A percentile compares a stretch with the other conserved stretches of the same genome.
phyloP scores from a whole-genome alignment of 768 basidiomycete species.

The Gloeophyllum trabeum region DNA sequence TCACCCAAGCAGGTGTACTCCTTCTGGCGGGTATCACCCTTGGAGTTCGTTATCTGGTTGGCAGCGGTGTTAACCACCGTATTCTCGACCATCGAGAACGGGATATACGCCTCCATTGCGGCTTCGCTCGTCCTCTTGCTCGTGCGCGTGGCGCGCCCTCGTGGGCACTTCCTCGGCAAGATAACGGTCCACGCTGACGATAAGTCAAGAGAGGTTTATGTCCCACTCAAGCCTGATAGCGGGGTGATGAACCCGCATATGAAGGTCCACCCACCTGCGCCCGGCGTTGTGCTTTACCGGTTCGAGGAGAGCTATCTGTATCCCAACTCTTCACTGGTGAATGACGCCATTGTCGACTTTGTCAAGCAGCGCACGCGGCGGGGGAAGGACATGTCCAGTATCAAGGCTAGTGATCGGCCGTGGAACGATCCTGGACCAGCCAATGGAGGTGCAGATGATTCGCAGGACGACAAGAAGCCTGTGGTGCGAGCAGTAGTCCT shows the following conservation, averaged over 20 bases:
- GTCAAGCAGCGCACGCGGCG: conserved; percentile 70
- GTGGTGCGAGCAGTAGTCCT: conserved; percentile 77
- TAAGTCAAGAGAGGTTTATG: conserved; percentile 61
- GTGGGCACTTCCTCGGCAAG: conserved; percentile 85
- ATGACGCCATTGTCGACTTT: conserved; percentile 66
- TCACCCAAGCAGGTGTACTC: conserved; percentile 73
- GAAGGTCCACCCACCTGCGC: conserved; percentile 65
- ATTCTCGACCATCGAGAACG: conserved; percentile 88
- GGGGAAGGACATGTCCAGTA: conserved; percentile 58
- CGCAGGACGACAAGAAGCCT: conserved; percentile 45
- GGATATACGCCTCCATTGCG: conserved; percentile 81
- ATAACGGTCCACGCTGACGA: conserved; percentile 43
- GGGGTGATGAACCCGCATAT: conserved; percentile 59
- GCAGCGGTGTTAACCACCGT: conserved; percentile 87
- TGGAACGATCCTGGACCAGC: conserved; percentile 92
- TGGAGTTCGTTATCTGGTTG: conserved; percentile 84
- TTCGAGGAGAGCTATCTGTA: conserved; percentile 86
- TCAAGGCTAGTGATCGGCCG: conserved; percentile 61
- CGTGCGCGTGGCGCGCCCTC: conserved; percentile 77
- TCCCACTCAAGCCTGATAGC: conserved; percentile 53
- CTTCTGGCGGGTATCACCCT: conserved; percentile 90
- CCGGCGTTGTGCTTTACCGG: conserved; percentile 86
- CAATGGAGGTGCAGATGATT: conserved; percentile 28
- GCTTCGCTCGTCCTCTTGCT: conserved; percentile 73
- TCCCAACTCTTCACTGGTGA: conserved; percentile 63